Evolutionary conservation across 352 stramenopile species (phyloP), one percentile per base, ranked within the genome.

Genomic region (Pythium dissotocum): DNA sequence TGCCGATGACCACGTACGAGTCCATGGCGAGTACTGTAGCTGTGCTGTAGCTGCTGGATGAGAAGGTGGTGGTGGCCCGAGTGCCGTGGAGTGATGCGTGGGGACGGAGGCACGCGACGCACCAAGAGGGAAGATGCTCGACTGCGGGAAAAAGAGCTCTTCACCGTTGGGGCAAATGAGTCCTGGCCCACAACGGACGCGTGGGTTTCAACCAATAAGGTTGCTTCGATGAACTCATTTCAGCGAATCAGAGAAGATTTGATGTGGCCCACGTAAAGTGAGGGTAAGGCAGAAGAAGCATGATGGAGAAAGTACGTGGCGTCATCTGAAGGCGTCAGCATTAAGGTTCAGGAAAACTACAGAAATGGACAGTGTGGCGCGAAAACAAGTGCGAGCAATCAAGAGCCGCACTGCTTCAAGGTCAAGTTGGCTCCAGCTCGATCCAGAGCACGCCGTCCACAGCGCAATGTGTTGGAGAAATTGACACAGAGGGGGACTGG

Each of bases 1-100:
- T 89, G 61, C 85, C 85, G 24, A 90, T 65, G 61, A 91, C 71
- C 59, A 89, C 71, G 72, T 89, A 93, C 72, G 78, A 74, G 71
- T 93, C 85, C 63, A 82, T 85, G 49, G 24, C 28, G 5, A 7
- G 8, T 36, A 21, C 21, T 55, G 26, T 56, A 59, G 63, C 69
- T 71, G 36, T 36, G 33, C 18, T 48, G 9, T 59, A 26, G 28
- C 26, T 13, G 18, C 10, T 48, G 46, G 49, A 58, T 54, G 48
- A 4, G 18, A 18, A 30, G 12, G 16, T 60, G 30, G 16, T 24
- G 18, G 38, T 18, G 38, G 10, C 38, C 1, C 16, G 4, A 30
- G 28, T 30, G 28, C 4, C 28, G 28, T 30, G 28, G 28, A 30
- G 28, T 30, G 28, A 18, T 18, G 21, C 46, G 46, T 30, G n/a